phyloP scores from a whole-genome alignment of 371 early-diverging fungal species.

The Conidiobolus incongruus region DNA sequence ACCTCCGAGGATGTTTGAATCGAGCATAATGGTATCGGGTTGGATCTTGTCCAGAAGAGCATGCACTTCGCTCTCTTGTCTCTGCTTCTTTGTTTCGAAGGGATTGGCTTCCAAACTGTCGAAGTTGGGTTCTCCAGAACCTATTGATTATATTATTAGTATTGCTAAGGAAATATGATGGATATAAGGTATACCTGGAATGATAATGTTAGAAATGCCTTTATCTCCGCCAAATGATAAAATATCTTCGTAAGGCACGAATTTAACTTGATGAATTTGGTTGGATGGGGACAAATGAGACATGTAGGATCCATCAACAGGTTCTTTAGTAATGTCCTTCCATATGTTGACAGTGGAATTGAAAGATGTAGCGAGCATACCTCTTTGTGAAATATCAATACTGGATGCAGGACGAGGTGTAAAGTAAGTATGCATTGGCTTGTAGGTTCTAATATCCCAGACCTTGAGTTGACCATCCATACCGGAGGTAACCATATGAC shows the following conservation, averaged over 20 bases:
- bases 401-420: slow-evolving; percentile 48
- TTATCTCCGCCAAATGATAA: slow-evolving; percentile 67
- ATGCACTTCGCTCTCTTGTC: slow-evolving; percentile 85
- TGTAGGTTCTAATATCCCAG: slow-evolving; percentile 91
- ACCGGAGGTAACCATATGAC: slow-evolving; percentile 84
- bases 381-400: slow-evolving; percentile 66
- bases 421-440: slow-evolving; percentile 53
- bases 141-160: too few species aligned
- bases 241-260: slow-evolving; percentile 96
- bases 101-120: slow-evolving; percentile 90
- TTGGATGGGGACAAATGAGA: slow-evolving; percentile 40
- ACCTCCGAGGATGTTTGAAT: slow-evolving; percentile 51
- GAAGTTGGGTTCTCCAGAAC: slow-evolving; percentile 90
- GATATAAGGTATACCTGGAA: slow-evolving; percentile 47
- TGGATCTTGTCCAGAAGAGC: slow-evolving; percentile 74
- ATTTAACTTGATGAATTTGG: slow-evolving; percentile 30
- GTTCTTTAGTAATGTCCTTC: slow-evolving; percentile 64
- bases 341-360: slow-evolving; percentile 62
- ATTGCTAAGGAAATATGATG: neutral
- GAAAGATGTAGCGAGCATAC: slow-evolving; percentile 66
- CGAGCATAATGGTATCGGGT: slow-evolving; percentile 71
- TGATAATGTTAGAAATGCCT: slow-evolving; percentile 65
- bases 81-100: slow-evolving; percentile 75
- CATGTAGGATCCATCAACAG: slow-evolving; percentile 72
- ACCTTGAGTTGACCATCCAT: slow-evolving; percentile 77